Percentiles rank a stretch among this genome's conserved stretches.
Conservation (phyloP, 2,329 filamentous ascomycete species). For the Raffaelea ambrosiae region DNA sequence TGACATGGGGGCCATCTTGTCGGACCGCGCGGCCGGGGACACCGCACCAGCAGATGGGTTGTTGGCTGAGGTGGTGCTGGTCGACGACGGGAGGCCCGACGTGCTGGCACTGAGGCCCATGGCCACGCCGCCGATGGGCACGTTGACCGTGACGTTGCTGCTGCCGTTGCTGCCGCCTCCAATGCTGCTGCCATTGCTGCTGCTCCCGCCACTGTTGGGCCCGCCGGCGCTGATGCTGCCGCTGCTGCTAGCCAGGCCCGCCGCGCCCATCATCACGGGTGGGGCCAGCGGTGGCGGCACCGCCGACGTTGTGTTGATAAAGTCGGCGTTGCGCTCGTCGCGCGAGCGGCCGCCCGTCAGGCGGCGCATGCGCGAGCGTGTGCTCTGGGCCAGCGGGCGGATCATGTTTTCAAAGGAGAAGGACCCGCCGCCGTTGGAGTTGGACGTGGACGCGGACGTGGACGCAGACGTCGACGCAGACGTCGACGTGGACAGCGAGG, state of each 20-base stretch:
- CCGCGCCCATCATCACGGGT: neutral
- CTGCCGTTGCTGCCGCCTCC: neutral
- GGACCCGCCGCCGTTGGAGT: no score
- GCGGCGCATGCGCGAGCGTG: slow-evolving; percentile 50
- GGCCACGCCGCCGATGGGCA: neutral
- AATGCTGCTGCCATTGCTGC: no score
- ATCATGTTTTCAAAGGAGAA: slow-evolving; percentile 55
- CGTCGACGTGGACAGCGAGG: no score
- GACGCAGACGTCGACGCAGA: no score
- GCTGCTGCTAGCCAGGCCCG: neutral
- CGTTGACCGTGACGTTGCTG: neutral
- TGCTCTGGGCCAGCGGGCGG: slow-evolving; percentile 47
- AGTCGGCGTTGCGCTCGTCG: slow-evolving; percentile 18
- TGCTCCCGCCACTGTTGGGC: neutral
- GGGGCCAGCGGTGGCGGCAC: neutral
- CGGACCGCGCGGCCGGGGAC: neutral
- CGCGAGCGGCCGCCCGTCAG: slow-evolving; percentile 48
- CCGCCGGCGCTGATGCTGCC: neutral
- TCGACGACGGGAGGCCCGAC: no score
- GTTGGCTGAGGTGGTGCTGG: no score
- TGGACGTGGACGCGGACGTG: no score
- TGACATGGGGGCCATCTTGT: neutral
- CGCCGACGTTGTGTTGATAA: neutral
- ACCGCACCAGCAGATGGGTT: neutral
- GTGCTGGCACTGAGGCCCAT: neutral